A percentile compares a stretch with the other conserved stretches of the same genome.
phyloP scores from a whole-genome alignment of 768 basidiomycete genomes.

The Boletus sp. region DNA sequence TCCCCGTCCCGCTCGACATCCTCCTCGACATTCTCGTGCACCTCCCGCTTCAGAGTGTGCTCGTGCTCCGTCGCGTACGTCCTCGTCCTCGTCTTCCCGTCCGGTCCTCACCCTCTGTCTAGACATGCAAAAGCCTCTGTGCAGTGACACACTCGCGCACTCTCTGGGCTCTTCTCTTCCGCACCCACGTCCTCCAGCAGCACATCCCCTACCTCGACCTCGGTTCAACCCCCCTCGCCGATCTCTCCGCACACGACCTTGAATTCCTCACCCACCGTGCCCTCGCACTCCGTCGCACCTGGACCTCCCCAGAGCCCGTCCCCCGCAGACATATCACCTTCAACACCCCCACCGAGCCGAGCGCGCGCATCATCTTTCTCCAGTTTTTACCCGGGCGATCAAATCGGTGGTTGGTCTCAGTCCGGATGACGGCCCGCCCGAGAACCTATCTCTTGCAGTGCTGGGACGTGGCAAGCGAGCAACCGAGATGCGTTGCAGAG shows the following conservation, averaged over 20 bases:
- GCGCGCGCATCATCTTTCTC: constrained; percentile 41
- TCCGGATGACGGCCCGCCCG: constrained; percentile 29
- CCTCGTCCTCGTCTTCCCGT: background rate
- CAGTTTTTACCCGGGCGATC: constrained; percentile 45
- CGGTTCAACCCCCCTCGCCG: constrained; percentile 13
- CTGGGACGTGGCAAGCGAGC: constrained; percentile 46
- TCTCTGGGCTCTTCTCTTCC: constrained; percentile 49
- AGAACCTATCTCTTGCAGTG: constrained; percentile 44
- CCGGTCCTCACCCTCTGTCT: background rate
- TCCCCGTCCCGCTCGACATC: constrained; percentile 47
- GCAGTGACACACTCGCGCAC: constrained; percentile 43
- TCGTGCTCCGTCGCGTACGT: constrained; percentile 47
- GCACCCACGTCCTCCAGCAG: constrained; percentile 37
- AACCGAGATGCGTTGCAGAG: constrained; percentile 42
- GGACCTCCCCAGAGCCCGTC: constrained; percentile 43
- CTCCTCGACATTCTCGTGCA: constrained; percentile 41
- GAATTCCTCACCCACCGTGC: constrained; percentile 42
- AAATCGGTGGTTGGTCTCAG: constrained; percentile 45
- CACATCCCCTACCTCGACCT: constrained; percentile 49
- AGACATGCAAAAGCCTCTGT: constrained; percentile 48
- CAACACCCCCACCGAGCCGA: constrained; percentile 17
- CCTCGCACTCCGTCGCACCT: constrained; percentile 44
- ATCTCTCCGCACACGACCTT: constrained; percentile 42
- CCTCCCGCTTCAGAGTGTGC: constrained; percentile 40
- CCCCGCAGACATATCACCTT: constrained; percentile 27